Evolutionary conservation across 305 asterid genomes (phyloP).

Genomic region (Fraxinus baroniana): DNA sequence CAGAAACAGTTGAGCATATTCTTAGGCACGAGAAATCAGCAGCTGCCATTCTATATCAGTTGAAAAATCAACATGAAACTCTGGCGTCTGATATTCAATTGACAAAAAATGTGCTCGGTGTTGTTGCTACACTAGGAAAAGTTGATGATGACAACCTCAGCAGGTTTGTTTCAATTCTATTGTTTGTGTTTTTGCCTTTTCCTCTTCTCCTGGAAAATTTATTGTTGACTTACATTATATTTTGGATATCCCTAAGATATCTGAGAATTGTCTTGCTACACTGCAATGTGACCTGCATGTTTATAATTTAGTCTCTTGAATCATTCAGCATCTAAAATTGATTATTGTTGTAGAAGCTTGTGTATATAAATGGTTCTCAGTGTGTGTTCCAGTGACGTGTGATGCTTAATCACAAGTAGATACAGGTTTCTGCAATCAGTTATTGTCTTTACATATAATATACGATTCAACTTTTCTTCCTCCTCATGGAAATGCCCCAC

Average conservation of each 20-base stretch:
- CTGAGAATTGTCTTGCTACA: neutral
- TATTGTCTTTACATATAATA: neutral
- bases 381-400: neutral
- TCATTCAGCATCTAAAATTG: slow-evolving; percentile 5
- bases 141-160: slow-evolving; percentile 62
- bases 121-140: slow-evolving; percentile 73
- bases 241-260: neutral
- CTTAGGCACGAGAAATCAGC: slow-evolving; percentile 54
- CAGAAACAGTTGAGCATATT: slow-evolving; percentile 43
- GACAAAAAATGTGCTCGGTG: slow-evolving; percentile 59
- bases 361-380: neutral
- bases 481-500: neutral
- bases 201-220: slow-evolving; percentile 12
- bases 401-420: neutral
- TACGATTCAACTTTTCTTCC: neutral
- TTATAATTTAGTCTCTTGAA: neutral
- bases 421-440: neutral
- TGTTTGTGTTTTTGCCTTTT: neutral
- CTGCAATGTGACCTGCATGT: neutral
- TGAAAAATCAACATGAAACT: slow-evolving; percentile 41
- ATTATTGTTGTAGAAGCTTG: neutral
- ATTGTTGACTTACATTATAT: neutral
- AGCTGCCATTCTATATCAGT: slow-evolving; percentile 50
- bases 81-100: slow-evolving; percentile 37
- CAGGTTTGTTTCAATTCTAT: slow-evolving; percentile 47